Conservation (phyloP, 306 rosid species). For the Cyclanthera cordifolia region DNA sequence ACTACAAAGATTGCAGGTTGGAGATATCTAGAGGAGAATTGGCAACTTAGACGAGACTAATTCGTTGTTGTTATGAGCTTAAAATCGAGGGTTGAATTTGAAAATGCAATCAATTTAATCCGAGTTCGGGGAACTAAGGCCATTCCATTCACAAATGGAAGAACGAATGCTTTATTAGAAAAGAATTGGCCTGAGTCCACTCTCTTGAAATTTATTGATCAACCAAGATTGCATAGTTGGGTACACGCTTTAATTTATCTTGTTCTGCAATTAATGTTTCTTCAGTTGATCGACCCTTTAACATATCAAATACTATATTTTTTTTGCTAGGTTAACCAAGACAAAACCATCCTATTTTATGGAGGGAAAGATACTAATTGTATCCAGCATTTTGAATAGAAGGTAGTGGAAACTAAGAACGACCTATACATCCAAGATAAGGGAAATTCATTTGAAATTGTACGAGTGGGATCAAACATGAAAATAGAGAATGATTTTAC, state of each 20-base stretch:
- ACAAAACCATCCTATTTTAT: neutral
- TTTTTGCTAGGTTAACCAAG: neutral
- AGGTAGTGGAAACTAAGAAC: no score
- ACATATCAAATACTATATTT: neutral
- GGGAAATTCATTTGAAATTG: neutral
- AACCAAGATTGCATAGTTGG: neutral
- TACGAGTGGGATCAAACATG: neutral
- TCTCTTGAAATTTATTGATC: neutral
- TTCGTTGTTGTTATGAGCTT: conserved; percentile 22
- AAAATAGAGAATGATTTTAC: neutral
- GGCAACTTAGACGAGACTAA: conserved; percentile 28
- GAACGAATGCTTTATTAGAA: neutral
- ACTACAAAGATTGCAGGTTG: conserved; percentile 11
- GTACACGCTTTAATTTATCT: neutral
- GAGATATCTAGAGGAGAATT: conserved; percentile 25
- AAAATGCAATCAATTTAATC: conserved; percentile 19
- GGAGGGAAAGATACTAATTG: conserved; percentile 5
- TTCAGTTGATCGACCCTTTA: no score
- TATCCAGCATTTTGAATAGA: no score
- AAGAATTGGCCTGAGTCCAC: conserved; percentile 8
- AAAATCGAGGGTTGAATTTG: conserved; percentile 14
- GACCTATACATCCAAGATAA: no score
- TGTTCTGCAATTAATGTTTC: neutral
- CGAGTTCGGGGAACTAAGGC: conserved; percentile 16
- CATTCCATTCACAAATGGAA: no score